phyloP scores from a whole-genome alignment of 331 rosid genomes.

The Acacia concinna region DNA sequence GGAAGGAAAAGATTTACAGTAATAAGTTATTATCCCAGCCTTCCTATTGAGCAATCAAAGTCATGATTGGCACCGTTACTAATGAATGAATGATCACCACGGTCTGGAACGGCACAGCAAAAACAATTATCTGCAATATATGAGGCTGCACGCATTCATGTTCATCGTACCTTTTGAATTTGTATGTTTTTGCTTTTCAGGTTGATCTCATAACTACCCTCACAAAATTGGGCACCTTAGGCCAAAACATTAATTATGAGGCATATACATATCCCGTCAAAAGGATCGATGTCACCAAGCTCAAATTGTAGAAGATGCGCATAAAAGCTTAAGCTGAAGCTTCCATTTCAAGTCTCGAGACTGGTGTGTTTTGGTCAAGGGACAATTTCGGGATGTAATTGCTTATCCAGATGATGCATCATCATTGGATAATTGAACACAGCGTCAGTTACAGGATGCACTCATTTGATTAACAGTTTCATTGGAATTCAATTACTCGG shows the following conservation, averaged over 20 bases:
- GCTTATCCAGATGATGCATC: slow-evolving; percentile 4
- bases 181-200: slow-evolving; percentile 42
- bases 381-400: neutral
- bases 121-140: neutral
- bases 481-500: neutral
- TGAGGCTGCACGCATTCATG: neutral
- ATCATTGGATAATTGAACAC: slow-evolving; percentile 3
- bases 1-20: neutral
- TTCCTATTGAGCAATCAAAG: neutral
- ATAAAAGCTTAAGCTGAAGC: neutral
- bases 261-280: slow-evolving; percentile 69
- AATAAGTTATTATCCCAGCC: neutral
- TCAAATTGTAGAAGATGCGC: slow-evolving; percentile 55
- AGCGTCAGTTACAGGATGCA: neutral
- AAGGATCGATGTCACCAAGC: slow-evolving; percentile 73
- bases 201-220: slow-evolving; percentile 84
- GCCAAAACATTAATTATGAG: slow-evolving; percentile 85
- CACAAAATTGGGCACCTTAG: slow-evolving; percentile 79
- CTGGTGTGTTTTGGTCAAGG: neutral
- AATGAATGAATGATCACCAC: neutral
- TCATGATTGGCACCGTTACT: neutral
- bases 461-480: neutral
- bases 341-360: slow-evolving; percentile 27
- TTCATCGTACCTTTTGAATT: neutral
- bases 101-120: neutral